phyloP scores from a whole-genome alignment of 2,329 filamentous ascomycete species.

The Aureobasidium subglaciale region DNA sequence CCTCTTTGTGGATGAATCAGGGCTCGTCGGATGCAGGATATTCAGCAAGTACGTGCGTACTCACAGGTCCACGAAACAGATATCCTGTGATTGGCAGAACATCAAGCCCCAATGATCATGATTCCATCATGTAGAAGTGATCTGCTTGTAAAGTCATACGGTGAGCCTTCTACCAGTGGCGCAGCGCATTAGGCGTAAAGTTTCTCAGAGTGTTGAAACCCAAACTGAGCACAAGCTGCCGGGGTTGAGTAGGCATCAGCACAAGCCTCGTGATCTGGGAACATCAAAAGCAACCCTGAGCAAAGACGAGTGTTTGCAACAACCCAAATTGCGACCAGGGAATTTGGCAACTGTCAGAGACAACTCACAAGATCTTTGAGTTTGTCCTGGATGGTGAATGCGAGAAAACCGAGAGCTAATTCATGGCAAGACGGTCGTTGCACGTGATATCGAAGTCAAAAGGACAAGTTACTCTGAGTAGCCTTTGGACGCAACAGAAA shows the following conservation, averaged over 20 bases:
- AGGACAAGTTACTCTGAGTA: neutral
- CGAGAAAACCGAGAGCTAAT: conserved; percentile 4
- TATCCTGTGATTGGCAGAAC: neutral
- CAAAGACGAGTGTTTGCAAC: neutral
- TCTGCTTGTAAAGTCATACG: neutral
- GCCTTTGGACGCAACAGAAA: neutral
- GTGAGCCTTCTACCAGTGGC: conserved; percentile 1
- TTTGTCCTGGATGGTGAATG: neutral
- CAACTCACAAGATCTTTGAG: conserved; percentile 1
- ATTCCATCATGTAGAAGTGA: neutral
- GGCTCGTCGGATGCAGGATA: neutral
- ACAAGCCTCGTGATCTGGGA: neutral
- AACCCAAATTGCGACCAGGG: neutral
- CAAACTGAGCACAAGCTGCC: conserved; percentile 11
- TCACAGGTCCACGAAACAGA: neutral
- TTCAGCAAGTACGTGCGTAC: neutral
- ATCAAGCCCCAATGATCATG: neutral
- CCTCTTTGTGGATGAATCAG: neutral
- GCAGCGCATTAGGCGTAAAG: conserved; percentile 10
- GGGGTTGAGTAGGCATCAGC: neutral
- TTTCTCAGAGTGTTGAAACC: conserved; percentile 7
- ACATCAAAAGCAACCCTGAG: neutral
- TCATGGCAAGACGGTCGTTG: neutral
- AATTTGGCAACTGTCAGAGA: conserved; percentile 1
- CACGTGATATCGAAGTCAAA: conserved; percentile 12